Evolutionary conservation across 2,329 filamentous ascomycete genomes (phyloP).

Genomic region (Aspergillus arachidicola): DNA sequence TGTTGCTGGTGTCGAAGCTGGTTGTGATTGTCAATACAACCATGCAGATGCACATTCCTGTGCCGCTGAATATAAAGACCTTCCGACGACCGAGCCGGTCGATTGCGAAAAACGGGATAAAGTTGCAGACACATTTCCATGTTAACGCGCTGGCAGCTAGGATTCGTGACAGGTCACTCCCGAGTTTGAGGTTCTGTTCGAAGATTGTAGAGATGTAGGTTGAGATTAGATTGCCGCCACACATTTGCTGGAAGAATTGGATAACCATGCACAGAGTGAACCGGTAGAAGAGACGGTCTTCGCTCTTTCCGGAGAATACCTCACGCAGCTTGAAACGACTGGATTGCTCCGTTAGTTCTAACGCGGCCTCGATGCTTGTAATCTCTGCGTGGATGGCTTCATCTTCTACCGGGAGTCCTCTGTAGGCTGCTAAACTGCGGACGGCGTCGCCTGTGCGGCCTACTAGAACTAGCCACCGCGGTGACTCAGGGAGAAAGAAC

Average conservation of each 20-base stretch:
- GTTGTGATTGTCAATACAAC: conserved; percentile 49
- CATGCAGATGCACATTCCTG: conserved; percentile 60
- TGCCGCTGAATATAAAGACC: conserved; percentile 56
- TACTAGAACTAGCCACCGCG: conserved; percentile 26
- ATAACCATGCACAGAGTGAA: conserved; percentile 22
- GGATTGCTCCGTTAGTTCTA: conserved; percentile 16
- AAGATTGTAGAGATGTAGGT: conserved; percentile 22
- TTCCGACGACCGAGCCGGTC: conserved; percentile 54
- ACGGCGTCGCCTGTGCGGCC: conserved; percentile 20
- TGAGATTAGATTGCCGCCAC: conserved; percentile 22
- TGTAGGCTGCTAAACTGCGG: conserved; percentile 18
- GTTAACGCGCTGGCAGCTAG: conserved; percentile 55
- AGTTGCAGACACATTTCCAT: conserved; percentile 59
- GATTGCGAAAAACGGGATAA: conserved; percentile 54
- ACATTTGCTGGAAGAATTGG: conserved; percentile 25
- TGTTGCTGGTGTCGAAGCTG: conserved; percentile 29
- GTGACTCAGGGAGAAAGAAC: conserved; percentile 55
- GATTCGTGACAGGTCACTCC: conserved; percentile 27
- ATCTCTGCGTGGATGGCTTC: conserved; percentile 20
- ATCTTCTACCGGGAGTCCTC: conserved; percentile 13
- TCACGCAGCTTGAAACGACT: conserved; percentile 18
- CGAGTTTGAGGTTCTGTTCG: conserved; percentile 18
- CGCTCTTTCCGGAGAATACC: conserved; percentile 18
- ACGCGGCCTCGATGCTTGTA: conserved; percentile 18
- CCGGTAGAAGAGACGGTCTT: conserved; percentile 24